phyloP scores from a whole-genome alignment of 1,284 basidiomycete species.

The Earliella scabrosa region DNA sequence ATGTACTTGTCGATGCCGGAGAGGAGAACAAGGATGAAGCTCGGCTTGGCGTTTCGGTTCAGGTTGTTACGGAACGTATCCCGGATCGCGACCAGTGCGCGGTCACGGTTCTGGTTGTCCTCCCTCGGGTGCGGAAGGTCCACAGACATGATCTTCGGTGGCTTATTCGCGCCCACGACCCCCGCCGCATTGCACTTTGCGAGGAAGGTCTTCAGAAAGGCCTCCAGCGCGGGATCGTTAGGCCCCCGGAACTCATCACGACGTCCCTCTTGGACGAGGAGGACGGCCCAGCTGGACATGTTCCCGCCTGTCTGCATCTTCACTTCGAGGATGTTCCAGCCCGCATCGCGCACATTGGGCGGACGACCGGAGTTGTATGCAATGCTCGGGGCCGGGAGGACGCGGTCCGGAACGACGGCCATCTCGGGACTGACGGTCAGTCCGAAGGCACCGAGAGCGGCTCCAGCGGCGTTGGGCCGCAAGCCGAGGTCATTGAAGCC shows the following conservation, averaged over 20 bases:
- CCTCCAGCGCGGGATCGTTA: conserved; percentile 42
- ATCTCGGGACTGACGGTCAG: conserved; percentile 58
- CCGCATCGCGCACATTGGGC: conserved; percentile 51
- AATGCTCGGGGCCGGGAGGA: conserved; percentile 60
- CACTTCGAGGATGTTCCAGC: conserved; percentile 75
- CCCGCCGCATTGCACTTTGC: conserved; percentile 59
- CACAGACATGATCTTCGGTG: conserved; percentile 44
- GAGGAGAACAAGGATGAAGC: conserved; percentile 67
- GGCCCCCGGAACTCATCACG: conserved; percentile 41
- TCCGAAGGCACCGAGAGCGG: conserved; percentile 51
- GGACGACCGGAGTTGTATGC: conserved; percentile 52
- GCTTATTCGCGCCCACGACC: conserved; percentile 44
- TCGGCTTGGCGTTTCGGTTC: conserved; percentile 42
- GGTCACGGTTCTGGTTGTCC: conserved; percentile 46
- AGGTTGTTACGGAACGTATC: conserved; percentile 41
- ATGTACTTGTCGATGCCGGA: conserved; percentile 68
- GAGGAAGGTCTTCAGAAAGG: conserved; percentile 52
- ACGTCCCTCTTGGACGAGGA: conserved; percentile 57
- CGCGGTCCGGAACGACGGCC: conserved; percentile 62
- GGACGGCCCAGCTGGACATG: conserved; percentile 60
- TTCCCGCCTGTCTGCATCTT: conserved; percentile 59
- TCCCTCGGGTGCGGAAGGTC: conserved; percentile 29
- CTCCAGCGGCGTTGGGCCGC: conserved; percentile 35
- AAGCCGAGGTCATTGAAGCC: conserved; percentile 64
- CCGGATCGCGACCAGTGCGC: conserved; percentile 46